Evolutionary conservation across 345 rosid genomes (phyloP).

Genomic region (Salix dunnii): DNA sequence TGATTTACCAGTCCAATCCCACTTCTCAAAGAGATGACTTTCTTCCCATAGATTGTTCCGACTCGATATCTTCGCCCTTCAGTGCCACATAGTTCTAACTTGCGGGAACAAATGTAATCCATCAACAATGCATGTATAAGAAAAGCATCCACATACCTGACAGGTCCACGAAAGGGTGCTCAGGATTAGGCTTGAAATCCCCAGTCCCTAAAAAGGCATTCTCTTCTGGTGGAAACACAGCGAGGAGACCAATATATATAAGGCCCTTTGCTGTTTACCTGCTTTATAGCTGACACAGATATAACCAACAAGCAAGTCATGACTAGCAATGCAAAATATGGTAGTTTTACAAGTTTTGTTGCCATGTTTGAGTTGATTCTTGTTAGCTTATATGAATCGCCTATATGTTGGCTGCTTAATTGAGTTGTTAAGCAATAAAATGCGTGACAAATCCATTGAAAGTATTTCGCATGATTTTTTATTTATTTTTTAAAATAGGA

Average conservation of each 20-base stretch:
- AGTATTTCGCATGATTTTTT: no score
- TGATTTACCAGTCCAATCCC: conserved; percentile 46
- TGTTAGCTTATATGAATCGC: no score
- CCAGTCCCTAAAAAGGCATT: conserved; percentile 32
- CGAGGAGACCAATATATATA: conserved; percentile 44
- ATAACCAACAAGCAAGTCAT: conserved; percentile 1
- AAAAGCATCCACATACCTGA: conserved; percentile 26
- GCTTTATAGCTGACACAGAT: conserved; percentile 21
- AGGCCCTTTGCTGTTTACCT: conserved; percentile 40
- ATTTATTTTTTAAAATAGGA: no score
- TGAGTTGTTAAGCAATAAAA: no score
- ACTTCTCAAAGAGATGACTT: conserved; percentile 47
- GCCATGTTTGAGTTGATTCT: conserved; percentile 5
- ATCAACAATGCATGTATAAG: neutral
- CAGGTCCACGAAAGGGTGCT: conserved; percentile 41
- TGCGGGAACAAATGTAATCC: neutral
- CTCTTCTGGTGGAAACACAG: conserved; percentile 45
- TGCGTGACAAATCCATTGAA: no score
- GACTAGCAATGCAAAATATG: neutral
- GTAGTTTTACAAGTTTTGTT: neutral
- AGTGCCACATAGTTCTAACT: neutral
- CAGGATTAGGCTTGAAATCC: conserved; percentile 30
- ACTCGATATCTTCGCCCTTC: conserved; percentile 43
- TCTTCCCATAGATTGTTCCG: conserved; percentile 39
- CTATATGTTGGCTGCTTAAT: no score